These are phyloP conservation scores for Hawksworthiomyces lignivorus DNA, from an alignment of 2,329 filamentous ascomycete genomes.

Conservation along the genomic window DNA sequence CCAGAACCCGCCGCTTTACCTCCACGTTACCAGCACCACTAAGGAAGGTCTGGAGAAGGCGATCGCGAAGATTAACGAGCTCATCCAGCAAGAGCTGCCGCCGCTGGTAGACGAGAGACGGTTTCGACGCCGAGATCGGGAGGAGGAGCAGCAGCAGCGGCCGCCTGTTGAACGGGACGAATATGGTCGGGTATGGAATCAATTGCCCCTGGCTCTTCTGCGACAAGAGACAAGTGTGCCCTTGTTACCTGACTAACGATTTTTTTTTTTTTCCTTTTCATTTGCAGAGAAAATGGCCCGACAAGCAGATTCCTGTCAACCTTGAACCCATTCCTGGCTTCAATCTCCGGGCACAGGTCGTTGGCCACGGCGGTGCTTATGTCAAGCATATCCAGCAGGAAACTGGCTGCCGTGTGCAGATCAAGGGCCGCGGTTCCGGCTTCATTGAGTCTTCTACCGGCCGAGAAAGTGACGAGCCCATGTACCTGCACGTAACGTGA, in stretches of 20 bases:
- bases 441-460: conserved; percentile 88
- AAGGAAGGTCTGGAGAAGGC: conserved; percentile 90
- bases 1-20: conserved; percentile 85
- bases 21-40: conserved; percentile 87
- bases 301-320: conserved; percentile 85
- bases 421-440: conserved; percentile 92
- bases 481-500: conserved; percentile 94
- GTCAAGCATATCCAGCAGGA: conserved; percentile 98
- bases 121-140: conserved; percentile 66
- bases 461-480: conserved; percentile 85
- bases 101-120: conserved; percentile 91
- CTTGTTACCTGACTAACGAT: too few relatives aligned
- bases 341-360: conserved; percentile 91
- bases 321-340: conserved; percentile 90
- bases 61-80: conserved; percentile 79
- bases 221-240: too few relatives aligned
- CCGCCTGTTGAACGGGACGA: conserved; percentile 71
- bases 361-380: conserved; percentile 87
- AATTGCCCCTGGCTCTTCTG: neutral
- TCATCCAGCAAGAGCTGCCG: conserved; percentile 93
- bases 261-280: too few relatives aligned
- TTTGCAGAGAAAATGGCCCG: conserved; percentile 84
- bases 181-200: conserved; percentile 63
- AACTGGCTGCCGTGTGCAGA: conserved; percentile 92
- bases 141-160: conserved; percentile 37